Conservation (phyloP, 2,329 filamentous ascomycete species). For the Arthrobotrys sphaeroides region DNA sequence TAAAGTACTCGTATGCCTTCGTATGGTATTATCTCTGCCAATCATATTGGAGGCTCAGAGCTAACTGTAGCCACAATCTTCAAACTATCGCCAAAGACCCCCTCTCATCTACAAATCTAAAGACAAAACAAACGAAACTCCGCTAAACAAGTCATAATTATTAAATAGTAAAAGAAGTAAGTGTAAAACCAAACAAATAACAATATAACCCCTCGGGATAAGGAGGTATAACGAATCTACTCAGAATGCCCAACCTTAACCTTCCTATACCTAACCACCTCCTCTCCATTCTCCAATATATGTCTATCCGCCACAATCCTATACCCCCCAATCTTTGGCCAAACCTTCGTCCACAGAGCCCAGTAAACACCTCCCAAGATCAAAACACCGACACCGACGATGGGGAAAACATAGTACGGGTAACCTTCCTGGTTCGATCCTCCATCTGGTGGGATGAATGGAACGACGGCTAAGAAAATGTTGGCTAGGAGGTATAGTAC, state of each 20-base stretch:
- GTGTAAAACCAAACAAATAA: not conserved
- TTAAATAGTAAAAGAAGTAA: not conserved
- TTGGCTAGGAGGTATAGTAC: slow-evolving; percentile 67
- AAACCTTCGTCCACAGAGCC: slow-evolving; percentile 66
- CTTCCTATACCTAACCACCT: slow-evolving; percentile 63
- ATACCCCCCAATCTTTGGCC: slow-evolving; percentile 66
- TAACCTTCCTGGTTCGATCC: slow-evolving; percentile 62
- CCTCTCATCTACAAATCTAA: not conserved
- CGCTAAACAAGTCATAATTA: too few relatives aligned
- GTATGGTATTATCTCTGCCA: too few relatives aligned
- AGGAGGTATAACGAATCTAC: not conserved
- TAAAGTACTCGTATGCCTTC: too few relatives aligned
- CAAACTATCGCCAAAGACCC: too few relatives aligned
- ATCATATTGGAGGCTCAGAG: too few relatives aligned
- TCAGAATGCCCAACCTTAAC: slow-evolving; percentile 55
- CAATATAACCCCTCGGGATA: too few relatives aligned
- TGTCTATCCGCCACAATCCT: slow-evolving; percentile 64
- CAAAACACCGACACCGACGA: slow-evolving; percentile 67
- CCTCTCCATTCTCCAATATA: slow-evolving; percentile 61
- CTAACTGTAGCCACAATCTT: too few relatives aligned
- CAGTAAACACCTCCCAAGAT: slow-evolving; percentile 67
- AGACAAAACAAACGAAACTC: not conserved
- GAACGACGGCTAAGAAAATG: slow-evolving; percentile 66
- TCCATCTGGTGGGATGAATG: slow-evolving; percentile 67
- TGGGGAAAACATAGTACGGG: slow-evolving; percentile 68